Conservation (phyloP, 805 yeast genomes). For the Jamesozyma piceae region DNA sequence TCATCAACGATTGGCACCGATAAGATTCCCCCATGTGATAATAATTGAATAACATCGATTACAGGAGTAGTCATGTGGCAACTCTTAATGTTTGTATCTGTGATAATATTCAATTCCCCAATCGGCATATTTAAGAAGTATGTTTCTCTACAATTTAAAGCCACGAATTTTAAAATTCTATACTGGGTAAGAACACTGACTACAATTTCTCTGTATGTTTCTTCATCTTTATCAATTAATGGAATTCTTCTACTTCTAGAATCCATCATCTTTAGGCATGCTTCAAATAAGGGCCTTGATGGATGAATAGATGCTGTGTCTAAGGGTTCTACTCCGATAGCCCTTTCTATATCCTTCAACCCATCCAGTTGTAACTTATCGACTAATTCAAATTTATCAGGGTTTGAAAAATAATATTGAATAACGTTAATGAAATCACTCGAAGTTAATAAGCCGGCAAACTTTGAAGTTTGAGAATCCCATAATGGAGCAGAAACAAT, state of each 20-base stretch:
- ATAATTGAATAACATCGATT: conserved; percentile 76
- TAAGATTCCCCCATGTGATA: conserved; percentile 73
- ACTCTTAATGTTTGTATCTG: conserved; percentile 50
- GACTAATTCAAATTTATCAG: conserved; percentile 80
- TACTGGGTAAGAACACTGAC: conserved; percentile 94
- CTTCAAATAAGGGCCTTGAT: conserved; percentile 78
- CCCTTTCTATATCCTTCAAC: conserved; percentile 73
- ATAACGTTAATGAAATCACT: conserved; percentile 91
- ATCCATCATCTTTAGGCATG: conserved; percentile 84
- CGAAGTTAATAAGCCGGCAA: conserved; percentile 89
- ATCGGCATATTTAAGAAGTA: conserved; percentile 71
- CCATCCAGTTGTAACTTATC: conserved; percentile 81
- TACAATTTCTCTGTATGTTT: conserved; percentile 85
- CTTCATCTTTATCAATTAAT: conserved; percentile 86
- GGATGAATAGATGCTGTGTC: conserved; percentile 89
- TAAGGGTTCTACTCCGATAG: conserved; percentile 75
- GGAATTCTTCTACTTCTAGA: conserved; percentile 90
- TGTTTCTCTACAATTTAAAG: conserved; percentile 92
- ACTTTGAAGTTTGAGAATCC: conserved; percentile 80
- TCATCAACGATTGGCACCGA: conserved; percentile 91
- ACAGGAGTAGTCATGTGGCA: conserved; percentile 89
- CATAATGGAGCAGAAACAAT: conserved; percentile 95
- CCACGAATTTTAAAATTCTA: conserved; percentile 88
- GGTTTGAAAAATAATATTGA: conserved; percentile 83
- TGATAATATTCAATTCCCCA: conserved; percentile 56